phyloP scores from a whole-genome alignment of 768 basidiomycete genomes.

The Galerina sulciceps region DNA sequence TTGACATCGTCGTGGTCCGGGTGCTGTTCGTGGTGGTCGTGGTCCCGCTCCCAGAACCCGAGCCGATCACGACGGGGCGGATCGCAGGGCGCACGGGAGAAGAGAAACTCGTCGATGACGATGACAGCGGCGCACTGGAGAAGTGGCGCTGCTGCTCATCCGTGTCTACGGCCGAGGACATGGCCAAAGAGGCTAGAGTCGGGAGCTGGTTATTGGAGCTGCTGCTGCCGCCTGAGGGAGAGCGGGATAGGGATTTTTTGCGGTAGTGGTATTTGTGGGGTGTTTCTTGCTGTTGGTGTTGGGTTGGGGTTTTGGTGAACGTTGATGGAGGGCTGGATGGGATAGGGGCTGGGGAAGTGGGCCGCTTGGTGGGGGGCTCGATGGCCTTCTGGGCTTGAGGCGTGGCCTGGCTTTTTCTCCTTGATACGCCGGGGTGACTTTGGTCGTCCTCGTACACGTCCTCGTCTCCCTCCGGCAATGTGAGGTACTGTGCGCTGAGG shows the following conservation, averaged over 20 bases:
- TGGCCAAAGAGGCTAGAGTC: neutral
- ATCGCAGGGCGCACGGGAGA: neutral
- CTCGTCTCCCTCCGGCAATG: conserved; percentile 1
- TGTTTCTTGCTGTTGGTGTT: neutral
- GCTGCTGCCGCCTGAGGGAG: neutral
- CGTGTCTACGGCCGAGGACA: neutral
- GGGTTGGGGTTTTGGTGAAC: neutral
- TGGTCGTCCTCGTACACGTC: neutral
- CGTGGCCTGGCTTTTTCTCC: too few species aligned
- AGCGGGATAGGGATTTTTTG: neutral
- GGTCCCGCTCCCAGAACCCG: too few species aligned
- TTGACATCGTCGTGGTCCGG: neutral
- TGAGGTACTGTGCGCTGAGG: conserved; percentile 40
- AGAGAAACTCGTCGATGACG: neutral
- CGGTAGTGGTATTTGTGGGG: conserved; percentile 3
- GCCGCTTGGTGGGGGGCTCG: too few species aligned
- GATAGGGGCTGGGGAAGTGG: too few species aligned
- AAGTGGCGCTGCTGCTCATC: conserved; percentile 1
- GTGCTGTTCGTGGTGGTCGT: too few species aligned
- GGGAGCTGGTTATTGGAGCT: neutral
- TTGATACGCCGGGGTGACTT: too few species aligned
- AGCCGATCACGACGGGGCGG: too few species aligned
- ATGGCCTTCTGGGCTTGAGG: too few species aligned
- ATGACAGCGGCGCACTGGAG: neutral
- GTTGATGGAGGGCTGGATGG: too few species aligned